A percentile compares a stretch with the other conserved stretches of the same genome.
Conservation (phyloP, 495 filamentous ascomycete species). For the Evansstolkia leycettana region DNA sequence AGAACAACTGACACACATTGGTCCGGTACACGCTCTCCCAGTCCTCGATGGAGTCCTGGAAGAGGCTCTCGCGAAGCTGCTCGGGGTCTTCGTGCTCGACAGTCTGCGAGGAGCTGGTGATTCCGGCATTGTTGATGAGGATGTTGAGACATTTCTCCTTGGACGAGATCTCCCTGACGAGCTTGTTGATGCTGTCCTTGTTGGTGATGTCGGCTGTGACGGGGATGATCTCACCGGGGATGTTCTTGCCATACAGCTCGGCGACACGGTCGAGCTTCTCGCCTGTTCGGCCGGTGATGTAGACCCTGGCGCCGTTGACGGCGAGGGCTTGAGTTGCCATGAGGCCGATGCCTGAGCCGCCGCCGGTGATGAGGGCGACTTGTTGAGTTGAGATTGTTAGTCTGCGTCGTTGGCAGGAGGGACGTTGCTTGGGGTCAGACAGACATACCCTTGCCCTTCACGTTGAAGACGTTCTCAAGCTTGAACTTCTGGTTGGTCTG, state of each 20-base stretch:
- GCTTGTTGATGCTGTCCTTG: conserved; percentile 20
- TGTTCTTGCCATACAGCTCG: conserved; percentile 25
- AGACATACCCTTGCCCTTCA: conserved; percentile 25
- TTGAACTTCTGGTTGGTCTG: conserved; percentile 29
- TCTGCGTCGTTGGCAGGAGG: background rate
- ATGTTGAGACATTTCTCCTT: conserved; percentile 26
- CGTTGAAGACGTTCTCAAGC: conserved; percentile 33
- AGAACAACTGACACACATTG: conserved; percentile 25
- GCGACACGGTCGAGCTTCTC: conserved; percentile 36
- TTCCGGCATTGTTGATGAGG: conserved; percentile 36
- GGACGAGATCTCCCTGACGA: conserved; percentile 23
- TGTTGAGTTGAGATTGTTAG: background rate
- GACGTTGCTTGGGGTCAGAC: background rate
- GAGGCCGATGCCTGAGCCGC: conserved; percentile 21
- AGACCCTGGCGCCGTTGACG: conserved; percentile 37
- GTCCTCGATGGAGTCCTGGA: conserved; percentile 29
- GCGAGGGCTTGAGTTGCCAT: conserved; percentile 37
- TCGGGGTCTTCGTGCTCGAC: conserved; percentile 18
- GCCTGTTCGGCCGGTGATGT: conserved; percentile 35
- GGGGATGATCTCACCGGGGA: conserved; percentile 37
- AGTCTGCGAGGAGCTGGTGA: conserved; percentile 10
- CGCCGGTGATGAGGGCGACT: conserved; percentile 36
- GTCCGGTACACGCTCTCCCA: conserved; percentile 26
- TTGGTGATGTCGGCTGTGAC: conserved; percentile 27
- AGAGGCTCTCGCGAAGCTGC: conserved; percentile 39